These are phyloP conservation scores for Candida vartiovaarae DNA, from an alignment of 805 yeast species.

Conservation along the genomic window DNA sequence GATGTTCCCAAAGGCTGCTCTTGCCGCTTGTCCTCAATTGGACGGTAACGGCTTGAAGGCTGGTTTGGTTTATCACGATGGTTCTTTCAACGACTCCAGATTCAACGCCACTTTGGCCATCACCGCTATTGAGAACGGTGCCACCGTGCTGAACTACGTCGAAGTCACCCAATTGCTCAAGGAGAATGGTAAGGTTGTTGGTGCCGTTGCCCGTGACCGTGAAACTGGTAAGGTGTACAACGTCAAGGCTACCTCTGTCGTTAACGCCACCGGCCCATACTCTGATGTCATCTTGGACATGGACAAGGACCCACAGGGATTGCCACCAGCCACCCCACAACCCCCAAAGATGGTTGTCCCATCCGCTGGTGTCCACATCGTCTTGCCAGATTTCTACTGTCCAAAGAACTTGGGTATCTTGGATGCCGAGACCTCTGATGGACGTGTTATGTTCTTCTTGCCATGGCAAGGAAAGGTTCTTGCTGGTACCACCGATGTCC, in stretches of 20 bases:
- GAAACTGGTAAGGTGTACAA: constrained; percentile 58
- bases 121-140: constrained; percentile 82
- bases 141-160: constrained; percentile 81
- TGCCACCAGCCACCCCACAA: constrained; percentile 45
- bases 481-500: constrained; percentile 95
- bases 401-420: constrained; percentile 82
- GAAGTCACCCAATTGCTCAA: constrained; percentile 73
- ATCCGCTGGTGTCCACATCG: constrained; percentile 88
- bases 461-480: constrained; percentile 98
- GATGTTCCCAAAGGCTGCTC: constrained; percentile 56
- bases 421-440: constrained; percentile 90
- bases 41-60: constrained; percentile 76
- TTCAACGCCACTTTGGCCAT: constrained; percentile 81
- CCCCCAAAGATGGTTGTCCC: constrained; percentile 85
- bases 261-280: constrained; percentile 94
- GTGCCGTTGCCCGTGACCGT: constrained; percentile 69
- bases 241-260: constrained; percentile 65
- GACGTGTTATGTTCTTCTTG: constrained; percentile 92
- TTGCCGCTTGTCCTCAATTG: constrained; percentile 79
- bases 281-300: constrained; percentile 79
- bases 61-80: constrained; percentile 91
- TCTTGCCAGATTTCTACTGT: constrained; percentile 87
- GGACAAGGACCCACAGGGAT: constrained; percentile 67
- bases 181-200: constrained; percentile 55
- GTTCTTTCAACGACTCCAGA: constrained; percentile 88